Evolutionary conservation across 805 yeast genomes (phyloP).

Genomic region (Ogataea minuta): DNA sequence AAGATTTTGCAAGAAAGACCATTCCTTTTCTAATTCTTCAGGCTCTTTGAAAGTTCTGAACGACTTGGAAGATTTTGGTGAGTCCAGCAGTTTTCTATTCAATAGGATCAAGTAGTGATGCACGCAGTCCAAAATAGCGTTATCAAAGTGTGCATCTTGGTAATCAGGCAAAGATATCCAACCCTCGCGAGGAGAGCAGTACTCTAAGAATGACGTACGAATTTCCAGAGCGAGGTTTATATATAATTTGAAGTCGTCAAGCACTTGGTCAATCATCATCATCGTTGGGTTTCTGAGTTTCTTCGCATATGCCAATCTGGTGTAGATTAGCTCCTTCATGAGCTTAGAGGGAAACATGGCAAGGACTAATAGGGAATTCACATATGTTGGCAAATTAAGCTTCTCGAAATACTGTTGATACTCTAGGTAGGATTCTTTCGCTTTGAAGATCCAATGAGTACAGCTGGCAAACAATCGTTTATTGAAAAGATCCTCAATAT

Average conservation of each 20-base stretch:
- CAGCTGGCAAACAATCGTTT: constrained; percentile 65
- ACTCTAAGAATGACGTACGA: constrained; percentile 62
- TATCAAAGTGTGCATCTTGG: constrained; percentile 61
- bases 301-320: constrained; percentile 74
- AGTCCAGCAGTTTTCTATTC: constrained; percentile 74
- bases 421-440: constrained; percentile 66
- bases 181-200: constrained; percentile 55
- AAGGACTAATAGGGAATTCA: constrained; percentile 61
- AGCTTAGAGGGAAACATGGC: constrained; percentile 76
- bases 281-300: constrained; percentile 81
- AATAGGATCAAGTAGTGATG: constrained; percentile 67
- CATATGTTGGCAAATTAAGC: constrained; percentile 71
- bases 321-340: constrained; percentile 72
- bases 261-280: constrained; percentile 94
- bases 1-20: constrained; percentile 72
- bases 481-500: constrained; percentile 67
- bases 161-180: constrained; percentile 67
- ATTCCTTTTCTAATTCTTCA: constrained; percentile 80
- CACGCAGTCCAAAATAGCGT: constrained; percentile 69
- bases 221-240: constrained; percentile 73
- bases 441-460: constrained; percentile 79
- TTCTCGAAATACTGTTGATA: constrained; percentile 61
- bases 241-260: constrained; percentile 78
- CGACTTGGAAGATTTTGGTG: constrained; percentile 57
- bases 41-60: constrained; percentile 88